Evolutionary conservation across 306 rosid species (phyloP), one percentile per base, ranked within the genome.

Genomic region (Hippophae gyantsensis): DNA sequence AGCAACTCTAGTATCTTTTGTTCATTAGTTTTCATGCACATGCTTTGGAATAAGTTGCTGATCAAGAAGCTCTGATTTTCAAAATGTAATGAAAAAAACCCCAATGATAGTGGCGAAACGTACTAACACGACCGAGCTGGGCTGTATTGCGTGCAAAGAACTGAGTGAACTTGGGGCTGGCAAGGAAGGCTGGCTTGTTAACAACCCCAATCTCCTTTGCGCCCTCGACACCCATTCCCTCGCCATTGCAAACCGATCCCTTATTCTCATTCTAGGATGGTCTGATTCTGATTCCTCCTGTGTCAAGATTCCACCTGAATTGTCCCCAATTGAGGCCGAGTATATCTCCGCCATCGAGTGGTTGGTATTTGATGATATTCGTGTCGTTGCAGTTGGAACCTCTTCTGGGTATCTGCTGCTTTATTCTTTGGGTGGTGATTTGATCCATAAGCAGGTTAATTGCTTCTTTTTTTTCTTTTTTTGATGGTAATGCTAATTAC

Each of bases 151-250:
- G 6, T 86, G 96, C 74, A 80, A 82, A 41, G 93, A 92, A 49
- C 87, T 92, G 41, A 69, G 73, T 9, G 83, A 82, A 42, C 69
- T 92, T 40, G 99, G 99, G 12, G 90, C 99, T 13, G 99, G 99
- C 0, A 88, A 83, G 54, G 88, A 81, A 9, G 82, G 86, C 27
- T 92, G 99, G 99, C 86, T 87, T 5, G 84, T 85, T 8, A 81
- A 85, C 67, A 84, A 74, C 59, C 90, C 93, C 40, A 74, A 74
- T 48, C 80, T 92, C 42, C 78, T 79, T 43, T 78, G 89, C 68
- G 96, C 99, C 46, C 81, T 92, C 76, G 99, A 88, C 73, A 78
- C 84, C 6, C 93, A 86, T 65, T 75, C 88, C 5, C 67, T 92
- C 6, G 93, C 95, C 23, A 75, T 92, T 32, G 96, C 93, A 13